Conservation (phyloP, 768 basidiomycete species). For the Tremella mesenterica region DNA sequence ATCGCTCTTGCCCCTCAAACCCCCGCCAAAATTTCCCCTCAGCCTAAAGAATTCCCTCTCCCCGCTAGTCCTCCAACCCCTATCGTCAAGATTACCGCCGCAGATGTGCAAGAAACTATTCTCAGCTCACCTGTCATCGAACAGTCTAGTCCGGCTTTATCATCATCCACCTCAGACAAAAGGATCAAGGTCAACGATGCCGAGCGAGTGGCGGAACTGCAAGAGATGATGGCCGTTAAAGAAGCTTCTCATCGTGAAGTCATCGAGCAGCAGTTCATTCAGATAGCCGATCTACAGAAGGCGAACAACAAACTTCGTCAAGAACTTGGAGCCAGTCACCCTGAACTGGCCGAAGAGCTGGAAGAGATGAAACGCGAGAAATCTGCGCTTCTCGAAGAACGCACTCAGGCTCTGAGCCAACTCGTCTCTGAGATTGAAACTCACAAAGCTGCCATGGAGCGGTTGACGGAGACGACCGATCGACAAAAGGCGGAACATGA, state of each 20-base stretch:
- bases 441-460: background rate
- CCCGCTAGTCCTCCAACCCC: background rate
- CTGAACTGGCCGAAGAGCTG: constrained; percentile 29
- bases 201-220: background rate
- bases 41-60: background rate
- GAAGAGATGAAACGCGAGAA: constrained; percentile 38
- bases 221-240: constrained; percentile 75
- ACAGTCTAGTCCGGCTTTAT: background rate
- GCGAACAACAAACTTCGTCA: constrained; percentile 69
- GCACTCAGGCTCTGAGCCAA: background rate
- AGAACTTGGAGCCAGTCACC: constrained; percentile 47
- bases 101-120: background rate
- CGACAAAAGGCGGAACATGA: background rate
- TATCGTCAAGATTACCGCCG: background rate
- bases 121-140: background rate
- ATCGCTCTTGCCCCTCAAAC: constrained; percentile 1
- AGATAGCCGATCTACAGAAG: constrained; percentile 56
- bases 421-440: background rate
- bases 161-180: background rate
- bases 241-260: constrained; percentile 79
- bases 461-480: background rate
- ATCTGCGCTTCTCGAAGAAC: background rate
- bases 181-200: background rate
- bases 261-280: constrained; percentile 61
- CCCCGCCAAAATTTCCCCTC: background rate